Evolutionary conservation across 2,329 filamentous ascomycete species (phyloP), one percentile per base, ranked within the genome.

Genomic region (Zymoseptoria passerinii): DNA sequence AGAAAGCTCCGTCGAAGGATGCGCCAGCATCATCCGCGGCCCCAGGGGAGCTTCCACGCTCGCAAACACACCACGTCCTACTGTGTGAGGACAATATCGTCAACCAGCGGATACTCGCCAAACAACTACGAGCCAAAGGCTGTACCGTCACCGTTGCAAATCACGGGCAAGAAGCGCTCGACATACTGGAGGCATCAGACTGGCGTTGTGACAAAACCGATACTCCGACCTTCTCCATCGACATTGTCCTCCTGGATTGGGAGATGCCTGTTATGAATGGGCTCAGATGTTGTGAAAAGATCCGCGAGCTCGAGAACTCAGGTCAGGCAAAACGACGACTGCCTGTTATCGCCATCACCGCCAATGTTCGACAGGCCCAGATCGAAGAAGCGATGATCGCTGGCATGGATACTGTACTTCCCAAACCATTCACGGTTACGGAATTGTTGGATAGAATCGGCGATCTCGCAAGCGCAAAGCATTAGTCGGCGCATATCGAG

Each of bases 191-290:
- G 10, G 60, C 27, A 10, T 58, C 63, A 9, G 56, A 57, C n/a
- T 63, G 63, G 61, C 50, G 10, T 19, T 20, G 44, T 18, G 28
- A 9, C 48, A 16, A 16, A 10, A 18, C 20, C 27, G 13, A 49
- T 2, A 13, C 6, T 13, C 16, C 28, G 18, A 20, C 13, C 28
- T 18, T 18, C 27, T 29, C 28, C 52, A 49, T 70, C 2, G 60
- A 62, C 40, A 56, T 68, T 20, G 59, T 69, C 8, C 57, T 68
- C 13, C 63, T 67, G 58, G 67, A 68, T 50, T 56, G 61, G 16
- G 66, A 69, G 56, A 68, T 68, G 66, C 67, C 67, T 3, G 57
- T 65, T 2, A 66, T 67, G 58, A 63, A 68, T 29, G 67, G 67
- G 10, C 48, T 69, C 50, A 64, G 58, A 4, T 68, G 66, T 54